Base-by-base conservation (phyloP, 2,329 filamentous ascomycete genomes). In the Chaetomiaceae sp. region DNA sequence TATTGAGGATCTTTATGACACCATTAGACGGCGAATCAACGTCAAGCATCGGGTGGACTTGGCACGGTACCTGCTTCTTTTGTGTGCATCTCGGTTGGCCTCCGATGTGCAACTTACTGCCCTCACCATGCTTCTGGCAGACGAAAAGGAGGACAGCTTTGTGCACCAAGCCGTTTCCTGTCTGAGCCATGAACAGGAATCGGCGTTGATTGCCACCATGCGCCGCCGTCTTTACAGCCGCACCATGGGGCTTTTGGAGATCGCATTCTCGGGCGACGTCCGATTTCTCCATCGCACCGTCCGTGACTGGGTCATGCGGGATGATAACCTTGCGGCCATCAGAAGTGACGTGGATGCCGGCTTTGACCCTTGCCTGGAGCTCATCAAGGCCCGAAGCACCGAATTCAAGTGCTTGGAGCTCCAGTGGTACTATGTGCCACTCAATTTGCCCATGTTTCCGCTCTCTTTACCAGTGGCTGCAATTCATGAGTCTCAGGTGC, bases 201-300 rank as follows among this genome's bases (percentile, higher is more conserved):
- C 39, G 9, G 9, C 12, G 14, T 24, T 41, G 29, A 12, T 41
- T 19, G 30, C 6, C 19, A 17, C 9, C 3, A 41, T 41, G 39
- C 29, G 19, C 3, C 39, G 39, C 17, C 39, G 29, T 7, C 14
- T 41, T 14, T 9, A 33, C 14, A 41, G 39, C 14, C 39, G 39
- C 6, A 41, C 39, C 30, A 41, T 41, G 29, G 39, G 39, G 9
- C 29, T 41, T 8, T 19, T 41, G 14, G 39, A 41, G 12, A 33
- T 41, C 18, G n/a, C 14, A 2, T 14, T 8, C 3, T 11, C 8
- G 9, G 29, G 39, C 9, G 11, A 3, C 11, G 19, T 41, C 3
- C 5, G 9, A 2, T 41, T 41, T 12, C n/a, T 41, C 1, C 39
- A 41, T 20, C 18, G 29, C 7, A 34, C 30, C 14, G 39, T 41